These are phyloP conservation scores for Closterium sp. DNA, from an alignment of 139 green algal genomes.

Conservation along the genomic window DNA sequence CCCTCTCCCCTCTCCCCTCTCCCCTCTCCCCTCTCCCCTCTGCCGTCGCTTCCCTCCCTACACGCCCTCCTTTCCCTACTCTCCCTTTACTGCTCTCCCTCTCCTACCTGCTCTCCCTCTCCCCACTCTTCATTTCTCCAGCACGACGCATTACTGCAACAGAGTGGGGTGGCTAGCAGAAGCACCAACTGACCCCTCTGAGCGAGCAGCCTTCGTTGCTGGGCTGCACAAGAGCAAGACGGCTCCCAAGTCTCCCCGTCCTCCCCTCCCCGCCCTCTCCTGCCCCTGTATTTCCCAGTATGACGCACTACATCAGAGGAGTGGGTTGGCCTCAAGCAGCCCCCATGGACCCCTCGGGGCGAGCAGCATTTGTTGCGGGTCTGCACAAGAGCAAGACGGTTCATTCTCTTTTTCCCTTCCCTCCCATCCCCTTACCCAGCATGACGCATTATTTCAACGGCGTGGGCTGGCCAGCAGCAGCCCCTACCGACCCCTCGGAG, in stretches of 20 bases:
- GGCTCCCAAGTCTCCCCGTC: constrained; percentile 87
- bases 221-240: constrained; percentile 92
- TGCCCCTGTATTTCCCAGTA: constrained; percentile 82
- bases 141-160: neutral
- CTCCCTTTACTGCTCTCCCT: neutral
- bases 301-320: constrained; percentile 81
- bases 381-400: constrained; percentile 51
- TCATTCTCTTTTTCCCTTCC: constrained; percentile 77
- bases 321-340: constrained; percentile 69
- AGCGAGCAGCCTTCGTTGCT: constrained; percentile 69
- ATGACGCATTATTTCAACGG: constrained; percentile 71
- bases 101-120: neutral
- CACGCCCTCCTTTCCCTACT: neutral
- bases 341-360: neutral
- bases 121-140: neutral
- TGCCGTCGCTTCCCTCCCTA: neutral
- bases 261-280: constrained; percentile 86
- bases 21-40: neutral
- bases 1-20: neutral
- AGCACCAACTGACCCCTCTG: constrained; percentile 39
- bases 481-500: constrained; percentile 47
- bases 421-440: constrained; percentile 21
- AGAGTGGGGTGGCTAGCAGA: constrained; percentile 34
- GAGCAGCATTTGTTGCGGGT: too few species aligned
- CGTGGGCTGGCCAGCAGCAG: constrained; percentile 32